Evolutionary conservation across 2,329 filamentous ascomycete species (phyloP).

Genomic region (Colletotrichum liriopes): DNA sequence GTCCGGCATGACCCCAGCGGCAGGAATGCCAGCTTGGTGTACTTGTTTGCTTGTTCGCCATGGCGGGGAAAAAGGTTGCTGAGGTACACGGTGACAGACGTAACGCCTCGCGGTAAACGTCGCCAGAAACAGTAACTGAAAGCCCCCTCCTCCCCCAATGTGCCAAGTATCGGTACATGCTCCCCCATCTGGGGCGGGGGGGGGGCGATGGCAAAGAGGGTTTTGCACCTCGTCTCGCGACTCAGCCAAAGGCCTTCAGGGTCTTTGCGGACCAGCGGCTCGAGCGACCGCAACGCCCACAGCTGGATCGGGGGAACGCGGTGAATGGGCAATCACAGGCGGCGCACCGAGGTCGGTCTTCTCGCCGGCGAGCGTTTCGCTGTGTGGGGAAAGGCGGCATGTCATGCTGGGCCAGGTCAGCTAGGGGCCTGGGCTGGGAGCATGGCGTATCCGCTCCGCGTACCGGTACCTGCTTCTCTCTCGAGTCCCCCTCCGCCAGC

Average conservation of each 20-base stretch:
- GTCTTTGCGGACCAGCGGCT: slow-evolving; percentile 43
- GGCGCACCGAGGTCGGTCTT: slow-evolving; percentile 19
- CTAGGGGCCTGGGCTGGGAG: slow-evolving; percentile 22
- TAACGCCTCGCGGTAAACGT: slow-evolving; percentile 32
- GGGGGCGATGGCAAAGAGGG: not conserved
- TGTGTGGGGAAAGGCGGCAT: slow-evolving; percentile 40
- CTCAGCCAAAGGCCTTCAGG: slow-evolving; percentile 32
- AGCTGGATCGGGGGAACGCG: slow-evolving; percentile 24
- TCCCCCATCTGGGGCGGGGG: slow-evolving; percentile 19
- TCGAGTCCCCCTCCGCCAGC: not conserved
- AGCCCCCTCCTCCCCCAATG: slow-evolving; percentile 2
- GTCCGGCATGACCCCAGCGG: slow-evolving; percentile 2
- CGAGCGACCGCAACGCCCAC: slow-evolving; percentile 39
- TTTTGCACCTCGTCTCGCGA: slow-evolving; percentile 33
- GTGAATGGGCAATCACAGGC: slow-evolving; percentile 24
- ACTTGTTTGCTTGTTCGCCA: slow-evolving; percentile 23
- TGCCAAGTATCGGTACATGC: slow-evolving; percentile 31
- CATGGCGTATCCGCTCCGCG: not conserved
- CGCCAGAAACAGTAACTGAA: slow-evolving; percentile 31
- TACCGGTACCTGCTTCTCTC: slow-evolving; percentile 26
- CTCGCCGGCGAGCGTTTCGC: slow-evolving; percentile 37
- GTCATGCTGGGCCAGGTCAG: slow-evolving; percentile 21
- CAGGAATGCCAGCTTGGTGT: not conserved
- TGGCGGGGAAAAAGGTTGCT: slow-evolving; percentile 17
- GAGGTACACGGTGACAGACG: slow-evolving; percentile 20